A percentile compares a stretch with the other conserved stretches of the same genome.
phyloP scores from a whole-genome alignment of 176 grass and related monocot genomes.

The Aegilops tauschii region DNA sequence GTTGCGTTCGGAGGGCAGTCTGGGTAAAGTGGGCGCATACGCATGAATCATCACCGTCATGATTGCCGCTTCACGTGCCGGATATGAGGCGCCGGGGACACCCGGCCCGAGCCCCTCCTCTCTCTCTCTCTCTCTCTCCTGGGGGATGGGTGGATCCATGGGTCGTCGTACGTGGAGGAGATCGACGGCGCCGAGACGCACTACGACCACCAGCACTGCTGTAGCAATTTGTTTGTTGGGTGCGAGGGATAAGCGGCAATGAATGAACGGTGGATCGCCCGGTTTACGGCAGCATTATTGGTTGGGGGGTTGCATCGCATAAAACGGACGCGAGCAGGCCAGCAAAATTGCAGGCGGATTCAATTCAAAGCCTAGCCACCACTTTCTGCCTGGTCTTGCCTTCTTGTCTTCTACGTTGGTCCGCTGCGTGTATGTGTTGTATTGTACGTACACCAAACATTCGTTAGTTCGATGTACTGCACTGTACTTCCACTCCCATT shows the following conservation, averaged over 20 bases:
- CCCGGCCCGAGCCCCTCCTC: not conserved
- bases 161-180: not conserved
- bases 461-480: too few species aligned
- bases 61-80: conserved; percentile 13
- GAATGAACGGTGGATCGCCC: not conserved
- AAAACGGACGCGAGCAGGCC: not conserved
- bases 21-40: not conserved
- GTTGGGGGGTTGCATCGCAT: not conserved
- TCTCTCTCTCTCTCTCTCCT: not conserved
- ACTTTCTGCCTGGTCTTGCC: not conserved
- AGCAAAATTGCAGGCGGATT: conserved; percentile 23
- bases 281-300: conserved; percentile 1
- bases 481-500: too few species aligned
- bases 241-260: not conserved
- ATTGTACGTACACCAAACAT: not conserved
- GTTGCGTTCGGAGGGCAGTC: not conserved
- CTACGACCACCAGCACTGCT: not conserved
- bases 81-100: not conserved
- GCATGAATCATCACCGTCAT: not conserved
- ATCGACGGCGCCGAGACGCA: not conserved
- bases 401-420: not conserved
- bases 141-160: not conserved
- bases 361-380: not conserved
- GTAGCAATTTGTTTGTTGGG: not conserved
- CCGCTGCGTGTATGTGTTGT: not conserved